These are phyloP conservation scores for Lactifluus echinatus DNA, from an alignment of 768 basidiomycete species.

Conservation along the genomic window DNA sequence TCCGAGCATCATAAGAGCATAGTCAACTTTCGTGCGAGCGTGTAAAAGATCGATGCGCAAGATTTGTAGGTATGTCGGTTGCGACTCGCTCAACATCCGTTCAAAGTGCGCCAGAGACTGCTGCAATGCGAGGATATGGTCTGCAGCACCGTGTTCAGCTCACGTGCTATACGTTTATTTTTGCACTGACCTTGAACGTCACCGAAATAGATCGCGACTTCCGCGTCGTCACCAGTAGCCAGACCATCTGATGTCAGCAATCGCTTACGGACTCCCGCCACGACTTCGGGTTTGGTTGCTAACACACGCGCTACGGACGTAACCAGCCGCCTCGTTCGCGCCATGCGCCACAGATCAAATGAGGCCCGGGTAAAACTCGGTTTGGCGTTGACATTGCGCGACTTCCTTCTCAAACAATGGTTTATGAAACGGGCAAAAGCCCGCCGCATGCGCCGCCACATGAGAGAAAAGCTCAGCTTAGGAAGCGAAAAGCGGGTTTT, in stretches of 20 bases:
- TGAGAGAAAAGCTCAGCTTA: conserved; percentile 24
- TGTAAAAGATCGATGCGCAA: conserved; percentile 53
- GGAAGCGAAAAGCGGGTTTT: conserved; percentile 23
- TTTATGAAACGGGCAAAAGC: conserved; percentile 17
- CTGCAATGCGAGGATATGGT: conserved; percentile 85
- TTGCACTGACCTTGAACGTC: conserved; percentile 70
- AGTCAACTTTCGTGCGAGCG: conserved; percentile 56
- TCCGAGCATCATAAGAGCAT: conserved; percentile 56
- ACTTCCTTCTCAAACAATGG: background rate
- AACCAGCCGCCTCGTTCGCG: conserved; percentile 65
- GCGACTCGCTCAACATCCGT: conserved; percentile 78
- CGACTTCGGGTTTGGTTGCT: conserved; percentile 74
- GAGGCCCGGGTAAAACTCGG: conserved; percentile 28
- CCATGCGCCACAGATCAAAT: conserved; percentile 65
- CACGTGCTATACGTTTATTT: background rate
- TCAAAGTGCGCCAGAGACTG: conserved; percentile 81
- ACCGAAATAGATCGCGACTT: conserved; percentile 81
- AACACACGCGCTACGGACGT: conserved; percentile 70
- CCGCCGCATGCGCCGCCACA: conserved; percentile 32
- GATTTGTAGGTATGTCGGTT: conserved; percentile 77
- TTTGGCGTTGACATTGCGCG: background rate
- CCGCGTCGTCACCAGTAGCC: conserved; percentile 42
- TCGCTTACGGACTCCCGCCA: conserved; percentile 71
- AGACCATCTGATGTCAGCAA: conserved; percentile 36
- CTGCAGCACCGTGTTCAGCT: conserved; percentile 32